Conservation (phyloP, 2,329 filamentous ascomycete species). For the Botrytis porri region DNA sequence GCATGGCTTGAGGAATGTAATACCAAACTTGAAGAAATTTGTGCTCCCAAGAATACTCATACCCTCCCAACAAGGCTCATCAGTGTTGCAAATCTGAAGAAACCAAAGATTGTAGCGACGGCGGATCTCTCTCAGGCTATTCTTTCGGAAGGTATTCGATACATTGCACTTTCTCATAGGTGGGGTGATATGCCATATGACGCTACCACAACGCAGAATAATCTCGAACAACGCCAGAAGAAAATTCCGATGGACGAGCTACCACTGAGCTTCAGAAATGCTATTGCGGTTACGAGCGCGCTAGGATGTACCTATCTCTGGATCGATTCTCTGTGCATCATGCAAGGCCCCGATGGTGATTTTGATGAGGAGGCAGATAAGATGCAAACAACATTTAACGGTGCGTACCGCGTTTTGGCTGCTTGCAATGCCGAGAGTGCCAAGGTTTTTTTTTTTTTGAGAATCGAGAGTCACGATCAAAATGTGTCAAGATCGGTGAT, state of each 20-base stretch:
- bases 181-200: conserved; percentile 21
- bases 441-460: neutral
- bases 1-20: neutral
- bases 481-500: neutral
- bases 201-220: neutral
- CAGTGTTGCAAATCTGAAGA: neutral
- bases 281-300: conserved; percentile 31
- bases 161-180: conserved; percentile 23
- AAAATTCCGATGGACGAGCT: conserved; percentile 24
- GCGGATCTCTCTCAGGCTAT: neutral
- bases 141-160: neutral
- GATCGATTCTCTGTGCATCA: conserved; percentile 40
- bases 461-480: neutral
- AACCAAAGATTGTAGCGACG: neutral
- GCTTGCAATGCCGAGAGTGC: conserved; percentile 10
- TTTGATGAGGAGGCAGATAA: conserved; percentile 29
- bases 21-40: neutral
- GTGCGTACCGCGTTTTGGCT: conserved; percentile 18
- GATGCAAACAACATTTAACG: conserved; percentile 32
- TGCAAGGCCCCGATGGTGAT: conserved; percentile 35
- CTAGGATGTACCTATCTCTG: conserved; percentile 36
- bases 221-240: neutral
- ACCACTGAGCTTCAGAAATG: conserved; percentile 33
- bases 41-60: neutral
- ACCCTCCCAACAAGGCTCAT: neutral